These are phyloP conservation scores for Limnomonas spitsbergensis DNA, from an alignment of 139 green algal genomes.

Conservation along the genomic window DNA sequence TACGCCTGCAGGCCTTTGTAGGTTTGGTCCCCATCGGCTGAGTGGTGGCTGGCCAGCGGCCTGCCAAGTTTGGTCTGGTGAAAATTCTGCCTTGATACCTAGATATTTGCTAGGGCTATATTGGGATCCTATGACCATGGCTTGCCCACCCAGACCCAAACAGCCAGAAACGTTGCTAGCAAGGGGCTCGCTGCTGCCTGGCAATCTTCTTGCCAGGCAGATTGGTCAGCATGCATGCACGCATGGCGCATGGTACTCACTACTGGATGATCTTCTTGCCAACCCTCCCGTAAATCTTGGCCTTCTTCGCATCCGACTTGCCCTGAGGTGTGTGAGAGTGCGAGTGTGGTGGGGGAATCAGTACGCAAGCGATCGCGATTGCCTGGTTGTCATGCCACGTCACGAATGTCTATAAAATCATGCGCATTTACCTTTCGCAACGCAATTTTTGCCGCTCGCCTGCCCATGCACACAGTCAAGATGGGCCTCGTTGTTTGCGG, in stretches of 20 bases:
- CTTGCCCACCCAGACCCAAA: no score
- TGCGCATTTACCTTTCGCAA: not conserved
- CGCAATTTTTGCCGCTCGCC: conserved; percentile 11
- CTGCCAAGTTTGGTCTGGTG: no score
- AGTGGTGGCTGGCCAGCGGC: no score
- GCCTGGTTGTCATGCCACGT: not conserved
- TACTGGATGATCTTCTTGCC: conserved; percentile 77
- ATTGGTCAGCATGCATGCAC: not conserved
- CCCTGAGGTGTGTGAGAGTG: conserved; percentile 50
- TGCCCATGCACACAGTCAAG: not conserved
- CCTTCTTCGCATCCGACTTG: conserved; percentile 67
- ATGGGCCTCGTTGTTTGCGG: not conserved
- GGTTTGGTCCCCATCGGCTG: no score
- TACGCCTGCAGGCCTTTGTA: no score
- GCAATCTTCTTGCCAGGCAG: no score
- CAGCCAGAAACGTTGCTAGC: no score
- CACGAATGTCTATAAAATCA: not conserved
- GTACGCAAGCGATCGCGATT: not conserved
- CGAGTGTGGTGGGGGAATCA: not conserved
- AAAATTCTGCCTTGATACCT: no score
- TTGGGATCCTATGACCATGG: no score
- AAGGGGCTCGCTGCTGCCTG: no score
- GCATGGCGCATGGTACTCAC: not conserved
- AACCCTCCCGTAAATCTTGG: conserved; percentile 84
- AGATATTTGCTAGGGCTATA: no score